phyloP scores from a whole-genome alignment of 2,329 filamentous ascomycete genomes.

The Neofusicoccum cordaticola region DNA sequence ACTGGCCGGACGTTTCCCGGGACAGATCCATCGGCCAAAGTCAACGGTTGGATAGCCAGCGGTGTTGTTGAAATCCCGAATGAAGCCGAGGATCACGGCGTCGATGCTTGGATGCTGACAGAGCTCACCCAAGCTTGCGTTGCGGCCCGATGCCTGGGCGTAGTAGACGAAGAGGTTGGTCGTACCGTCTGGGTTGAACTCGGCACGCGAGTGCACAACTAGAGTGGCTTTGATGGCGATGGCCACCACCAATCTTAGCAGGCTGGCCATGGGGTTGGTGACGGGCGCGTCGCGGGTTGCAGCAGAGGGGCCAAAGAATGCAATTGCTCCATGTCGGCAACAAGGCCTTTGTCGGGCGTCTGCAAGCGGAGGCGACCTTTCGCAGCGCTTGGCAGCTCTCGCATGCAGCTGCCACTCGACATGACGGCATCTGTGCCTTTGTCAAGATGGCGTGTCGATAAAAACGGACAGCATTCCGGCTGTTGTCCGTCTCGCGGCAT shows the following conservation, averaged over 20 bases:
- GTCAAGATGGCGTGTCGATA: background rate
- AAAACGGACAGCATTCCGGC: background rate
- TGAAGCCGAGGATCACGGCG: conserved; percentile 11
- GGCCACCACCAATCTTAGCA: background rate
- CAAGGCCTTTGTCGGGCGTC: background rate
- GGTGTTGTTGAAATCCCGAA: conserved; percentile 1
- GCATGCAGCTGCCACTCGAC: background rate
- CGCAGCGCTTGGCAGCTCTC: background rate
- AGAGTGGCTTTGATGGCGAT: background rate
- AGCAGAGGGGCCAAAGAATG: background rate
- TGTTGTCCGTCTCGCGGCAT: too few species aligned
- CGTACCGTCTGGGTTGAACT: background rate
- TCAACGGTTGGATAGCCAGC: conserved; percentile 9
- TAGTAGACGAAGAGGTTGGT: conserved; percentile 7
- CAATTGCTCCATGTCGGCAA: background rate
- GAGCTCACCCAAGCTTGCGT: background rate
- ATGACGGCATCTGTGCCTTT: background rate
- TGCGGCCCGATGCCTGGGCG: conserved; percentile 5
- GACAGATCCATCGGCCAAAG: conserved; percentile 1
- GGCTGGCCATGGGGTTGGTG: background rate
- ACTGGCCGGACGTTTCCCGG: background rate
- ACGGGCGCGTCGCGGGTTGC: background rate
- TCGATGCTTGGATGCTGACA: background rate
- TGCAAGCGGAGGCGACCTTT: background rate
- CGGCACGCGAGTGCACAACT: background rate